Evolutionary conservation across 768 basidiomycete genomes (phyloP), one percentile per base, ranked within the genome.

Genomic region (Pleurotus djamor): DNA sequence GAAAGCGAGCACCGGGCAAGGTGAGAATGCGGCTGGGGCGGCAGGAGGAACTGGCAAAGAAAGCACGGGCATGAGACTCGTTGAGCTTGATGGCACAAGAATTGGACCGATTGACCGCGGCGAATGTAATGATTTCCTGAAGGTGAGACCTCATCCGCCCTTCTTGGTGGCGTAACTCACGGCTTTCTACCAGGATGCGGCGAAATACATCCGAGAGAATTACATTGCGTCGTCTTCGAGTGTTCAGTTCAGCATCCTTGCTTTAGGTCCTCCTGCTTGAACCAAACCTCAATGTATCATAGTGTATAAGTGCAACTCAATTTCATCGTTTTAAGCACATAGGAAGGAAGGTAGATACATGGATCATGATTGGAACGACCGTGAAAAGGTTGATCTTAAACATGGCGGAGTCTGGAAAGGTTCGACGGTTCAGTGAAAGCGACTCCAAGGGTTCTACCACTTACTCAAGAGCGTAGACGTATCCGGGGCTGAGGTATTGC

Each of bases 11-110:
- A 54, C 51, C 3, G 33, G 65, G 14, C 67, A 67, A 5, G 61
- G 21, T 28, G 21, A 28, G 21, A 28, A 69, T 16, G 61, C 13
- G n/a, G 41, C 5, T 9, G 21, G 17, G 4, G 10, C 17, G 14
- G 36, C 44, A 12, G 34, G 65, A 12, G 69, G 66, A 4, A 59
- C 63, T 21, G 64, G 64, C 66, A 43, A 48, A 62, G 33, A 50
- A 59, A 33, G 66, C 60, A 60, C 65, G 5, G 70, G 71, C 5
- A 72, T 75, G 73, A 79, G 89, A 50, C 70, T 97, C 6, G 75
- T 96, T 48, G 96, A 97, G 71, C 75, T 98, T 49, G 94, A 97
- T 72, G 95, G 95, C 0, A 74, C 85, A 47, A 74, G 95, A 48
- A 73, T 69, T 8, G 91, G 91, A 3, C 94, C 95, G 0, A 77